Percentiles rank a stretch among this genome's conserved stretches.
These are phyloP conservation scores for Serendipita indica DNA, from an alignment of 768 basidiomycete genomes.

Conservation along the genomic window DNA sequence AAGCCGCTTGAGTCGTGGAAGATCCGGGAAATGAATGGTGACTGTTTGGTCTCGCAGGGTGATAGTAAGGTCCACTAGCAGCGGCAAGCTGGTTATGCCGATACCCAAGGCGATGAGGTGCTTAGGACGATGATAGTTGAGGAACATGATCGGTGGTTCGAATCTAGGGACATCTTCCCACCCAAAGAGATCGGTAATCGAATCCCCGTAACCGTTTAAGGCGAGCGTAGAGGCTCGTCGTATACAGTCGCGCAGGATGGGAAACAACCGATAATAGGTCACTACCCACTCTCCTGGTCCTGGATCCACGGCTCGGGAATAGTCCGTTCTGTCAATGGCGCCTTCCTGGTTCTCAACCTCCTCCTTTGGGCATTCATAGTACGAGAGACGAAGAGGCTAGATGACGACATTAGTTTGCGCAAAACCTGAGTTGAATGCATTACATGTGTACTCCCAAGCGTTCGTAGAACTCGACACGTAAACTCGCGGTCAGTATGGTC, in stretches of 20 bases:
- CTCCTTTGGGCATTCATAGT: neutral
- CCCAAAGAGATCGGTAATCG: neutral
- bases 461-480: neutral
- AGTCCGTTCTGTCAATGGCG: neutral
- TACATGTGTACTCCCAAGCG: neutral
- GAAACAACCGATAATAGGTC: neutral
- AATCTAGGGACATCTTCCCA: neutral
- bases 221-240: neutral
- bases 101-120: neutral
- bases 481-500: neutral
- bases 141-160: neutral
- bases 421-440: neutral
- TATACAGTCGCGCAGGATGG: neutral
- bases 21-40: neutral
- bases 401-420: neutral
- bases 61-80: neutral
- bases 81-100: neutral
- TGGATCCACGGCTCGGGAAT: neutral
- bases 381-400: neutral
- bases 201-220: neutral
- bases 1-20: neutral
- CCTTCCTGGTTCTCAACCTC: neutral
- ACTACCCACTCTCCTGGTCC: neutral
- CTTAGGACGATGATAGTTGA: neutral
- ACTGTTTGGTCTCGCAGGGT: neutral